A percentile compares a stretch with the other conserved stretches of the same genome.
Evolutionary conservation across 768 basidiomycete species (phyloP).

Genomic region (Amanita molliuscula): DNA sequence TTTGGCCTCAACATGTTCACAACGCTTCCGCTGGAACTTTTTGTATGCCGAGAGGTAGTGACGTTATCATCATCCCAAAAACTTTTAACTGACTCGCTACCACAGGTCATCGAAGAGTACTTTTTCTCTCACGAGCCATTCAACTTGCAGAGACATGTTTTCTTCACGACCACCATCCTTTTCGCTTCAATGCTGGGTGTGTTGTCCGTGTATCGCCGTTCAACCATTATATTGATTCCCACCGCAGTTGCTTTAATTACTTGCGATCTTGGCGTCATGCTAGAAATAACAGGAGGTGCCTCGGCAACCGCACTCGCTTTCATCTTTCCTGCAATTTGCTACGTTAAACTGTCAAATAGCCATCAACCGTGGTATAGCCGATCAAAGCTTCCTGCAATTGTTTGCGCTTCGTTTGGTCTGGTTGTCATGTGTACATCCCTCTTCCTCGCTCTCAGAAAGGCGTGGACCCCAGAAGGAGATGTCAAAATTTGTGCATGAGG

Average conservation of each 20-base stretch:
- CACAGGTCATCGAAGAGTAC: constrained; percentile 86
- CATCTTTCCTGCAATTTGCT: constrained; percentile 86
- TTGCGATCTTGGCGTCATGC: constrained; percentile 95
- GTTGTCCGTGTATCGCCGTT: constrained; percentile 11
- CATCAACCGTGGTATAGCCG: constrained; percentile 55
- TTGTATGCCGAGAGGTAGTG: constrained; percentile 89
- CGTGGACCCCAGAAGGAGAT: constrained; percentile 64
- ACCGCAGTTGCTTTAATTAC: constrained; percentile 79
- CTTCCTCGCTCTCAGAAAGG: constrained; percentile 65
- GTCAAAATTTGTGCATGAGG: constrained; percentile 54
- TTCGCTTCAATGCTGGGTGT: constrained; percentile 74
- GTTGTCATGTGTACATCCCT: constrained; percentile 73
- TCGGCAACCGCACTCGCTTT: constrained; percentile 88
- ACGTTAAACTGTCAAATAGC: constrained; percentile 59
- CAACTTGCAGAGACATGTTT: constrained; percentile 73
- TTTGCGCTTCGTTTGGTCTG: constrained; percentile 65
- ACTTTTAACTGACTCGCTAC: background rate
- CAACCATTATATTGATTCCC: constrained; percentile 3
- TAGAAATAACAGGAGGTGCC: constrained; percentile 97
- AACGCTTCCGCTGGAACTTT: constrained; percentile 89
- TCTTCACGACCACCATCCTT: constrained; percentile 83
- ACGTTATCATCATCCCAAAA: background rate
- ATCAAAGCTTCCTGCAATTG: constrained; percentile 63
- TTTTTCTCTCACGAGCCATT: constrained; percentile 89
- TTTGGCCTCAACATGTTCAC: constrained; percentile 98